Evolutionary conservation across 129 eudicot species (phyloP), one percentile per base, ranked within the genome.

Genomic region (Pittosporum tobira): DNA sequence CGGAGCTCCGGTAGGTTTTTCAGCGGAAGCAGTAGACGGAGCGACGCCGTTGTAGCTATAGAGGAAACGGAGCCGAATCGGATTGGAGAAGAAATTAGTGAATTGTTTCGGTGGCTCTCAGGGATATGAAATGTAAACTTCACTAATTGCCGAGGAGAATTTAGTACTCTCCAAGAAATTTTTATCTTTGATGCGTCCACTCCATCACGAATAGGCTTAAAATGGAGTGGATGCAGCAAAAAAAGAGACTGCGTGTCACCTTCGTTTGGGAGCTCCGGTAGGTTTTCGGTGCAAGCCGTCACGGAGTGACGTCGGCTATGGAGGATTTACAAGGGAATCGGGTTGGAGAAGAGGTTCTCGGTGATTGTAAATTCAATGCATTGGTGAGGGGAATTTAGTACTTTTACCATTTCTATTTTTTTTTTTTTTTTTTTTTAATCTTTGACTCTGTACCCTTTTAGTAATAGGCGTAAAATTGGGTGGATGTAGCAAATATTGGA

Each of bases 61-160:
- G 97, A 79, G 38, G 95, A 87, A 28, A 40, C 76, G 51, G 99
- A 87, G 63, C 80, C 84, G 47, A 77, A 63, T 51, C 75, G 85
- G 14, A 67, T 73, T 53, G 95, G 99, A 27, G 96, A 87, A 29
- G 99, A 93, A 49, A 93, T 93, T 43, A 82, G 91, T 18, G 96
- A 93, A 47, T 63, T 93, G 50, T 93, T 93, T 44, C 95, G 96
- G 79, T 93, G 99, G 99, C 65, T 93, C 4, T 93, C 99, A 29
- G 90, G 96, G 69, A 89, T 83, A 64, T 93, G 74, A 77, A 0
- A 27, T 79, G 89, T 84, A 84, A 75, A 71, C 81, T 57, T 7
- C 3, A 1, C 15, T 4, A 2, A 68, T 51, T 28, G 38, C 44
- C 61, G 59, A 81, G 70, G 88, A 56, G 42, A 68, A 61, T 82